Percentiles rank a stretch among this genome's conserved stretches.
These are phyloP conservation scores for Coemansia sp. DNA, from an alignment of 192 early-diverging fungal species.

Conservation along the genomic window DNA sequence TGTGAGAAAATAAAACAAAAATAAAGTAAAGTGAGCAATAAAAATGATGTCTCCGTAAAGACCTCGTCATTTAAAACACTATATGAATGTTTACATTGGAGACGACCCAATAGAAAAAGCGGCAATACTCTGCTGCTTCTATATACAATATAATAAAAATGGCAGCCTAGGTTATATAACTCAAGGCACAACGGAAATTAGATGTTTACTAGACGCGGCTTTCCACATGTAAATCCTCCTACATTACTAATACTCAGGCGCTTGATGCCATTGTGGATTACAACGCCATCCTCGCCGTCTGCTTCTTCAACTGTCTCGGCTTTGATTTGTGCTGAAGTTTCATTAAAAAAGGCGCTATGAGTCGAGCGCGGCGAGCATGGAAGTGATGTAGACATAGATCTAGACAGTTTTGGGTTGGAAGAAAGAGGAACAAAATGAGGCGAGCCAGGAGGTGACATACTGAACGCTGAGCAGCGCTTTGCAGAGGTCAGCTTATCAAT, in stretches of 20 bases:
- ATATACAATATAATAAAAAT: too few relatives aligned
- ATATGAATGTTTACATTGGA: too few relatives aligned
- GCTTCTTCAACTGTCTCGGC: conserved; percentile 33
- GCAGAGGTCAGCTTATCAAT: conserved; percentile 17
- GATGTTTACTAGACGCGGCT: conserved; percentile 41
- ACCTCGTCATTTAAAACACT: too few relatives aligned
- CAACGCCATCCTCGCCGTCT: conserved; percentile 31
- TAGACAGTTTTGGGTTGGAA: neutral
- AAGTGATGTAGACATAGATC: conserved; percentile 10
- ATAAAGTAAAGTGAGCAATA: too few relatives aligned
- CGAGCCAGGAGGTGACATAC: neutral
- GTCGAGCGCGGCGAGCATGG: conserved; percentile 26
- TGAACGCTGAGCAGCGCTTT: neutral
- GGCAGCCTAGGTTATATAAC: too few relatives aligned
- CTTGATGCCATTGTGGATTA: conserved; percentile 44
- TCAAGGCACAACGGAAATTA: neutral
- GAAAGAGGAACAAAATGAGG: neutral
- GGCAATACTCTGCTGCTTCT: too few relatives aligned
- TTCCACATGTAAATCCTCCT: conserved; percentile 22
- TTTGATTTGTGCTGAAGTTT: conserved; percentile 14
- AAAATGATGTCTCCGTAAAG: too few relatives aligned
- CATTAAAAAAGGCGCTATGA: conserved; percentile 24
- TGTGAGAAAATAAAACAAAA: too few relatives aligned
- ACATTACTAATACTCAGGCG: conserved; percentile 36
- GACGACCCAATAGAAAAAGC: too few relatives aligned